These are phyloP conservation scores for Colletotrichum gloeosporioides DNA, from an alignment of 2,329 filamentous ascomycete genomes.

Conservation along the genomic window DNA sequence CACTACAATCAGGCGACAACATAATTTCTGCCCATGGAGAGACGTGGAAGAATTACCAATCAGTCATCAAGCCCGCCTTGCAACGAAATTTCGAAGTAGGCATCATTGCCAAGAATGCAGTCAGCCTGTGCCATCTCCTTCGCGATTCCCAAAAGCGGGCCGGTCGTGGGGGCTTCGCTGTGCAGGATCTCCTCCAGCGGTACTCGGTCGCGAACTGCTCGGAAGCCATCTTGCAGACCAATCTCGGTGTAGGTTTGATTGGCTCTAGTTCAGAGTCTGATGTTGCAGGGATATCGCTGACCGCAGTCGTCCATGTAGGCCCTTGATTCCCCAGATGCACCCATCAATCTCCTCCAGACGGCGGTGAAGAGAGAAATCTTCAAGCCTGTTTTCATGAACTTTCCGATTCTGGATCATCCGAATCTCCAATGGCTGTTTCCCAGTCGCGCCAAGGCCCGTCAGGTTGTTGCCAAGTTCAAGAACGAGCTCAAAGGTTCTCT, in stretches of 20 bases:
- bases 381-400: slow-evolving; percentile 38
- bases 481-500: slow-evolving; percentile 24
- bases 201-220: slow-evolving; percentile 41
- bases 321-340: slow-evolving; percentile 23
- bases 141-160: slow-evolving; percentile 29
- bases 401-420: slow-evolving; percentile 33
- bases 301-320: slow-evolving; percentile 23
- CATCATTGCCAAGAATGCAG: slow-evolving; percentile 28
- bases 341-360: slow-evolving; percentile 29
- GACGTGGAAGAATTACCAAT: slow-evolving; percentile 38
- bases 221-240: slow-evolving; percentile 32
- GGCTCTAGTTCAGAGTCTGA: not conserved
- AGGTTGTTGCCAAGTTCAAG: slow-evolving; percentile 31
- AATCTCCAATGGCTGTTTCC: slow-evolving; percentile 25
- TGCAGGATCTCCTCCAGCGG: slow-evolving; percentile 38
- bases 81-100: slow-evolving; percentile 30
- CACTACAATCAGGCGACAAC: slow-evolving; percentile 35
- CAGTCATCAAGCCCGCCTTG: slow-evolving; percentile 40
- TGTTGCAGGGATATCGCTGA: not conserved
- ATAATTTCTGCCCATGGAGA: slow-evolving; percentile 42
- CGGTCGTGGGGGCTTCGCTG: slow-evolving; percentile 25
- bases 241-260: slow-evolving; percentile 25
- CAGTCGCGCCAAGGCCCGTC: slow-evolving; percentile 28
- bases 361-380: slow-evolving; percentile 37
- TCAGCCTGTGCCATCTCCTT: slow-evolving; percentile 31